A percentile compares a stretch with the other conserved stretches of the same genome.
These are phyloP conservation scores for Pichia paraexigua DNA, from an alignment of 805 yeast genomes.

Conservation along the genomic window DNA sequence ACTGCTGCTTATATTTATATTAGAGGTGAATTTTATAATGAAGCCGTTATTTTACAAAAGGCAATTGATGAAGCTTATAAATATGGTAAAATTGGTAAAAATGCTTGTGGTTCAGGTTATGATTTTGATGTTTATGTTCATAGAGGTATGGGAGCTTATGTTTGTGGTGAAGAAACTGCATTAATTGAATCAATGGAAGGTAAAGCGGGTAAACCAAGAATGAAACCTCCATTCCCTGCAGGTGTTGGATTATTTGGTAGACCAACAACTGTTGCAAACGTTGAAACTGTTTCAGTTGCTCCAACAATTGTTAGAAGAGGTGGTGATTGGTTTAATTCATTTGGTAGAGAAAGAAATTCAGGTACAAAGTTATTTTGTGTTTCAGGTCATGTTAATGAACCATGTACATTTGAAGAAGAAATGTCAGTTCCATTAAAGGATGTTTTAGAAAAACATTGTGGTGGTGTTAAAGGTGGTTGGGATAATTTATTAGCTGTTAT, in stretches of 20 bases:
- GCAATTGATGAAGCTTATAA: constrained; percentile 86
- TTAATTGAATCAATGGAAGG: constrained; percentile 85
- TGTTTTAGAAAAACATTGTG: constrained; percentile 80
- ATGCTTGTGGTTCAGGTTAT: constrained; percentile 84
- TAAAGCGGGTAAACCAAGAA: constrained; percentile 88
- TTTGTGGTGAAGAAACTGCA: constrained; percentile 91
- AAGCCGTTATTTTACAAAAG: constrained; percentile 61
- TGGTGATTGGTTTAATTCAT: constrained; percentile 75
- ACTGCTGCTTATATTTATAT: constrained; percentile 88
- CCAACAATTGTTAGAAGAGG: constrained; percentile 88
- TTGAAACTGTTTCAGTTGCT: constrained; percentile 84
- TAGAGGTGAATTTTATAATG: constrained; percentile 85
- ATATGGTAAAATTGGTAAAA: constrained; percentile 72
- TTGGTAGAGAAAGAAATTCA: constrained; percentile 78
- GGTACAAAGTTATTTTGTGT: constrained; percentile 83
- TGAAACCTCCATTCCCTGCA: constrained; percentile 93
- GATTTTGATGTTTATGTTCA: constrained; percentile 78
- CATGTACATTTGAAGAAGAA: constrained; percentile 90
- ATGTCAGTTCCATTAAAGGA: constrained; percentile 85
- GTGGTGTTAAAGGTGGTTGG: constrained; percentile 91
- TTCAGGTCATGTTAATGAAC: constrained; percentile 86
- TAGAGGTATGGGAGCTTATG: constrained; percentile 90
- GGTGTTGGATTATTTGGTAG: constrained; percentile 89
- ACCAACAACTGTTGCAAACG: constrained; percentile 86
- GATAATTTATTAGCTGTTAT: constrained; percentile 80